phyloP scores from a whole-genome alignment of 148 eudicot genomes.

The Rhododendron griersonianum region DNA sequence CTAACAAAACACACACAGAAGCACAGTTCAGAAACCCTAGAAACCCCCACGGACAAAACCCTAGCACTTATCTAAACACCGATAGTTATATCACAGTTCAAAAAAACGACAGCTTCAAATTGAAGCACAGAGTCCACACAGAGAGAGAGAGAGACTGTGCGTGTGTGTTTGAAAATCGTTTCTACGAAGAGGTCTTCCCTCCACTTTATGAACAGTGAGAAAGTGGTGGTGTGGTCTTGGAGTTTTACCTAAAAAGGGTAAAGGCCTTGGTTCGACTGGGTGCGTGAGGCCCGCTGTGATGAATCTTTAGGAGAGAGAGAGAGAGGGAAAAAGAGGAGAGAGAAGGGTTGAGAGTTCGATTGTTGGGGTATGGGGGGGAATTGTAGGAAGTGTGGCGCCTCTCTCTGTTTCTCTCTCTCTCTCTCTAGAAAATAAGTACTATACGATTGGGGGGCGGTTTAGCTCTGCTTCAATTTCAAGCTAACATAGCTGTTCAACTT shows the following conservation, averaged over 20 bases:
- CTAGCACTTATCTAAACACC: constrained; percentile 14
- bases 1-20: constrained; percentile 13
- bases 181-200: constrained; percentile 17
- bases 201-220: constrained; percentile 12
- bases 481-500: neutral
- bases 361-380: neutral
- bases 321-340: neutral
- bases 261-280: neutral
- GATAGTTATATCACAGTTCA: neutral
- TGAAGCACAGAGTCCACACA: constrained; percentile 38
- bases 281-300: neutral
- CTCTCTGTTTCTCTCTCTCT: neutral
- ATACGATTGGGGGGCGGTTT: neutral
- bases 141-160: neutral
- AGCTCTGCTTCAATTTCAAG: constrained; percentile 1
- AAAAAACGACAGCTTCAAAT: constrained; percentile 54
- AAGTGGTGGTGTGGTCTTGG: constrained; percentile 4
- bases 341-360: neutral
- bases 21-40: constrained; percentile 12
- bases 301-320: neutral
- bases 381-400: neutral
- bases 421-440: neutral
- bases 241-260: constrained; percentile 1
- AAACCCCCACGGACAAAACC: constrained; percentile 20
- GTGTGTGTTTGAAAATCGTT: constrained; percentile 18